Conservation (phyloP, 768 basidiomycete genomes). For the Termitomyces sp. region DNA sequence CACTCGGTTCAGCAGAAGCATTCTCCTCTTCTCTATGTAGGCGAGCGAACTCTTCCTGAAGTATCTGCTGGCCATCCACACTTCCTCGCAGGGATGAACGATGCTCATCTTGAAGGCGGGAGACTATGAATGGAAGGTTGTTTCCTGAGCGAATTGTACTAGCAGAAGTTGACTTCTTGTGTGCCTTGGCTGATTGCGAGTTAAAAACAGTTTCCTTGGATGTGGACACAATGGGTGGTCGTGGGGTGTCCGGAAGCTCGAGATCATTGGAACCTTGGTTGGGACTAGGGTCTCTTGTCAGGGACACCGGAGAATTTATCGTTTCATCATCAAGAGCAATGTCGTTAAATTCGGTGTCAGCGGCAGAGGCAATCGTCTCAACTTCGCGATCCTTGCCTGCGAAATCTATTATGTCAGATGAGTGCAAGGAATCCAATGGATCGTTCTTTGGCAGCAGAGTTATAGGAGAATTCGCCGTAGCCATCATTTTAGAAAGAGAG, state of each 20-base stretch:
- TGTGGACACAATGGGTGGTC: conserved; percentile 4
- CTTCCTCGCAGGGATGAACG: conserved; percentile 39
- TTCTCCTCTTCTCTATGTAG: conserved; percentile 53
- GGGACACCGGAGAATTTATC: conserved; percentile 30
- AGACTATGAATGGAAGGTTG: conserved; percentile 50
- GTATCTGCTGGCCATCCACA: conserved; percentile 60
- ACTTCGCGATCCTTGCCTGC: conserved; percentile 27
- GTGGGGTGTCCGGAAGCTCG: conserved; percentile 13
- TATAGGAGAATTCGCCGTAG: conserved; percentile 11
- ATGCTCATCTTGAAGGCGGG: conserved; percentile 42
- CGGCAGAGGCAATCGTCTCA: conserved; percentile 24
- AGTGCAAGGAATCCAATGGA: conserved; percentile 45
- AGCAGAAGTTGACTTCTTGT: conserved; percentile 62
- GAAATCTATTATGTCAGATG: conserved; percentile 35
- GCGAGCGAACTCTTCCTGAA: conserved; percentile 74
- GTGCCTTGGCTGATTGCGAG: conserved; percentile 23
- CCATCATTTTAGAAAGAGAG: conserved; percentile 14
- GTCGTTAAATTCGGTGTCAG: conserved; percentile 64
- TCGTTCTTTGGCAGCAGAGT: conserved; percentile 11
- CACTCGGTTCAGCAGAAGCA: conserved; percentile 28
- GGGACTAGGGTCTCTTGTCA: conserved; percentile 20
- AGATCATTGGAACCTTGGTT: conserved; percentile 7
- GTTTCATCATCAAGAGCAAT: conserved; percentile 49
- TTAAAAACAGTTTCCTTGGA: conserved; percentile 14
- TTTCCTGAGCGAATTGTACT: conserved; percentile 51